Conservation (phyloP, 2,329 filamentous ascomycete genomes). For the Sporothrix mexicana region DNA sequence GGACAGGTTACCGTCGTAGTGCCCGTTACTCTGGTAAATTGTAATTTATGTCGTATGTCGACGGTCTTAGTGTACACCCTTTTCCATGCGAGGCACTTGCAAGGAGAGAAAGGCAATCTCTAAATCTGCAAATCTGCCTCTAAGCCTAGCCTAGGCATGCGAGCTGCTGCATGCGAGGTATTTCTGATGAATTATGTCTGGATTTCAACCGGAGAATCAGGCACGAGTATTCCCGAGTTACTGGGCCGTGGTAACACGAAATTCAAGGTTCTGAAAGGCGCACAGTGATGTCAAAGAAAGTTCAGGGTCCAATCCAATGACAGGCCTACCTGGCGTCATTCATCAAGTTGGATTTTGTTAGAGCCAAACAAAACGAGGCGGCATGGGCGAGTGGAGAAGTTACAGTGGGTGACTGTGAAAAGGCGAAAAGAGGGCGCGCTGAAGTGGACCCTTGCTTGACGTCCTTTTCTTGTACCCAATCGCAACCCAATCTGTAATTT, state of each 20-base stretch:
- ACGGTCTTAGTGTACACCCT: neutral
- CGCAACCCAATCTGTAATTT: slow-evolving; percentile 18
- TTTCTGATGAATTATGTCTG: neutral
- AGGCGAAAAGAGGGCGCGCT: neutral
- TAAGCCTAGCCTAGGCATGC: too few species aligned
- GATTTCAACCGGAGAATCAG: neutral
- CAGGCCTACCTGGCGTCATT: slow-evolving; percentile 2
- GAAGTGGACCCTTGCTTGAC: too few species aligned
- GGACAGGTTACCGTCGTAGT: neutral
- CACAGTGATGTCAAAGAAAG: neutral
- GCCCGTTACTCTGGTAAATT: neutral
- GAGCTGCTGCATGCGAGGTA: too few species aligned
- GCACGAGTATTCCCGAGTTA: neutral
- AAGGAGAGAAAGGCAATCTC: too few species aligned
- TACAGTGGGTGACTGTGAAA: neutral
- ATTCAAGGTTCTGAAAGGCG: neutral
- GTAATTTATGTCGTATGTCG: neutral
- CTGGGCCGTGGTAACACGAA: neutral
- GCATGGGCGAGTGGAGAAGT: neutral
- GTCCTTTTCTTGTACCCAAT: slow-evolving; percentile 9
- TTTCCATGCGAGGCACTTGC: neutral
- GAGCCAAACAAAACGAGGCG: slow-evolving; percentile 15
- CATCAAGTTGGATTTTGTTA: neutral
- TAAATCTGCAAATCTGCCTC: too few species aligned
- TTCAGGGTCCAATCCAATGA: slow-evolving; percentile 10